A percentile compares a stretch with the other conserved stretches of the same genome.
These are phyloP conservation scores for Taiozyma sp. DNA, from an alignment of 1,139 yeast genomes.

Conservation along the genomic window DNA sequence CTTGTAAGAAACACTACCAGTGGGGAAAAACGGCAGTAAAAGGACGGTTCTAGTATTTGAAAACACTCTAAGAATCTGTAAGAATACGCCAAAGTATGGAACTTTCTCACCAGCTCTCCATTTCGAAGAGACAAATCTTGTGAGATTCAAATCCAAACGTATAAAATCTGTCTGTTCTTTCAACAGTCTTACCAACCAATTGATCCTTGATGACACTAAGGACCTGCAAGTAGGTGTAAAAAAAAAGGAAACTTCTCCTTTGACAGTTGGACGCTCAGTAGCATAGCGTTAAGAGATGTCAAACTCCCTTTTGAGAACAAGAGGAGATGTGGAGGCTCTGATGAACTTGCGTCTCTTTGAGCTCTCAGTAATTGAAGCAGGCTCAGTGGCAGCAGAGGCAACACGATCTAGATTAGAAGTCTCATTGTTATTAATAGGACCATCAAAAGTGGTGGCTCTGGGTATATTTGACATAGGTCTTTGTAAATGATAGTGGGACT, in stretches of 20 bases:
- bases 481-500: too few relatives aligned
- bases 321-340: slow-evolving; percentile 14
- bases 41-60: slow-evolving; percentile 16
- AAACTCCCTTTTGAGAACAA: slow-evolving; percentile 2
- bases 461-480: not conserved
- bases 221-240: slow-evolving; percentile 16
- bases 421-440: not conserved
- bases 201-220: slow-evolving; percentile 15
- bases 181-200: slow-evolving; percentile 14
- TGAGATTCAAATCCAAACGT: slow-evolving; percentile 7
- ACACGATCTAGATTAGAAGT: not conserved
- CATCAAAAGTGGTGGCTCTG: not conserved
- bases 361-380: not conserved
- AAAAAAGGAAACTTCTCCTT: slow-evolving; percentile 15
- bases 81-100: slow-evolving; percentile 10
- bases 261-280: slow-evolving; percentile 15
- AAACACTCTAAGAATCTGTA: slow-evolving; percentile 15
- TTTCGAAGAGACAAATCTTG: slow-evolving; percentile 3
- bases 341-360: slow-evolving; percentile 3
- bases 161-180: slow-evolving; percentile 11
- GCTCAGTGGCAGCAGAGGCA: not conserved
- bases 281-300: slow-evolving; percentile 11
- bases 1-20: slow-evolving; percentile 17
- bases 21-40: slow-evolving; percentile 9
- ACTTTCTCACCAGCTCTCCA: slow-evolving; percentile 14